Evolutionary conservation across 345 rosid species (phyloP), one percentile per base, ranked within the genome.

Genomic region (thale cress (Arabidopsis thaliana)): DNA sequence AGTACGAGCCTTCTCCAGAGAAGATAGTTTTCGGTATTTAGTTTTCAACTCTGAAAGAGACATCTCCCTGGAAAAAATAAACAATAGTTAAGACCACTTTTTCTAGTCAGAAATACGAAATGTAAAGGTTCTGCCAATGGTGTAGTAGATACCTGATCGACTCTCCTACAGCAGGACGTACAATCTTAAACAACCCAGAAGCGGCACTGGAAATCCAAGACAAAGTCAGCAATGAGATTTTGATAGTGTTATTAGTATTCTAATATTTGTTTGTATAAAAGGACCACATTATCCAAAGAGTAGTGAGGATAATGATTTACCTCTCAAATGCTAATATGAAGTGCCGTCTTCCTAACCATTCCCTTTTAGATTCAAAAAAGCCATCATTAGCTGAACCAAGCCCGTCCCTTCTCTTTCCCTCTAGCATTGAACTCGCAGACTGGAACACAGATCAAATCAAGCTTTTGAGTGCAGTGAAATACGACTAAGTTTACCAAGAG

Each of bases 81-180:
- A 64, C 11, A 48, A 8, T 33, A 48, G 65, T 38, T 30, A 75
- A 50, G 59, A 60, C 12, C 33, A 75, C 28, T 36, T 59, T 36
- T 59, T 72, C 40, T 13, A 63, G 57, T 49, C 53, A 33, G 67
- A 57, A 22, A 63, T 37, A 53, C 74, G 61, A 52, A 44, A 59
- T 34, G 50, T 7, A 14, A 44, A 57, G 65, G 62, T 61, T 63
- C 38, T 51, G 67, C 38, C 28, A 49, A 33, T 30, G 67, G 56
- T 50, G 52, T 52, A 37, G 52, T 52, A 37, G 68, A 75, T 81
- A 91, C 99, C 99, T 91, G 71, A 90, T 67, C 53, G 99, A 88
- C 82, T 91, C 97, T 71, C 99, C 99, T 72, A 95, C 91, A 51
- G 97, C 84, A 81, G 99, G 97, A 32, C 97, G 91, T 32, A 94